Evolutionary conservation across 306 rosid genomes (phyloP).

Genomic region (Inga laurina): DNA sequence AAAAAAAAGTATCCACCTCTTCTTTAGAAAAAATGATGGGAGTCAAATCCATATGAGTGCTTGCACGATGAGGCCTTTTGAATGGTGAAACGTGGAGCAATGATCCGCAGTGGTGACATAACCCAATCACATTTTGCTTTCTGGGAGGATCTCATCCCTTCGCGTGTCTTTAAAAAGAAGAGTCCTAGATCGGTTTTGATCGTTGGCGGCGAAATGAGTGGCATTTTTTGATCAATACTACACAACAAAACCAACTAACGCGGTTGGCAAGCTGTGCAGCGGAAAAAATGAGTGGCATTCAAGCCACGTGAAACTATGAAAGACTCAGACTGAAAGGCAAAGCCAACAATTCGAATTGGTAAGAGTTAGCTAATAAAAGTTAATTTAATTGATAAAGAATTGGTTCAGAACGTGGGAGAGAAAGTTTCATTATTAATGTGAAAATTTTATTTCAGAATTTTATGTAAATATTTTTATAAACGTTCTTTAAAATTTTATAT

Average conservation of each 20-base stretch:
- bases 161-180: slow-evolving; percentile 15
- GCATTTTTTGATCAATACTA: no score
- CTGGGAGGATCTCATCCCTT: slow-evolving; percentile 21
- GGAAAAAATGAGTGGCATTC: not conserved
- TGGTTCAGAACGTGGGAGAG: no score
- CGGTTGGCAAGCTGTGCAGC: no score
- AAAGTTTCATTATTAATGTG: no score
- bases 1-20: no score
- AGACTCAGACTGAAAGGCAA: not conserved
- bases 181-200: not conserved
- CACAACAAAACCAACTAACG: no score
- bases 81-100: slow-evolving; percentile 47
- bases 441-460: accelerated
- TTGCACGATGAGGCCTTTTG: not conserved
- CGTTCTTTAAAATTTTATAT: no score
- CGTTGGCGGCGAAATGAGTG: not conserved
- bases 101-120: slow-evolving; percentile 21
- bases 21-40: no score
- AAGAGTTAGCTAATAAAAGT: no score
- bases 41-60: not conserved
- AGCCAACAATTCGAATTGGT: no score
- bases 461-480: accelerated
- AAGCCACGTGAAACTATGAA: not conserved
- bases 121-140: slow-evolving; percentile 25
- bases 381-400: no score